A percentile compares a stretch with the other conserved stretches of the same genome.
These are phyloP conservation scores for Kwoniella heveanensis DNA, from an alignment of 768 basidiomycete species.

Conservation along the genomic window DNA sequence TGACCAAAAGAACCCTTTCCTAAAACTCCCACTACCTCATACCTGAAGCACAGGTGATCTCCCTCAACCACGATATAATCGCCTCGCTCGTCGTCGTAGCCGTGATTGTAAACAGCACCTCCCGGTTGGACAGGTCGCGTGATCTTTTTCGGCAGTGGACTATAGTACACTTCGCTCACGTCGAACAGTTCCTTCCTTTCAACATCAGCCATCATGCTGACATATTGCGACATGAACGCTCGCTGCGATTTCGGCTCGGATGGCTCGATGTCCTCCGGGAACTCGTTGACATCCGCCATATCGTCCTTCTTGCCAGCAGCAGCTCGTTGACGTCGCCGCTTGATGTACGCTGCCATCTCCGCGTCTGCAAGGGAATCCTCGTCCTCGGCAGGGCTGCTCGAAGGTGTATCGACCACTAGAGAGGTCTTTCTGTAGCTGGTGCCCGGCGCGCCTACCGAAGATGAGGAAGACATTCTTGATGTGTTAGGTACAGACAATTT, in stretches of 20 bases:
- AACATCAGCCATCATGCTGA: slow-evolving; percentile 75
- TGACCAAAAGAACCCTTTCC: slow-evolving; percentile 99
- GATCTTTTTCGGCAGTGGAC: slow-evolving; percentile 26
- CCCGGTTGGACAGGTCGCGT: slow-evolving; percentile 27
- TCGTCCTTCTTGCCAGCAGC: slow-evolving; percentile 81
- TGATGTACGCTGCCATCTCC: slow-evolving; percentile 94
- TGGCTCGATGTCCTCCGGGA: slow-evolving; percentile 86
- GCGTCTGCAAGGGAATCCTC: slow-evolving; percentile 72
- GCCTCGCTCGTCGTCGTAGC: slow-evolving; percentile 97
- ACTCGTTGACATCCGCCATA: slow-evolving; percentile 81
- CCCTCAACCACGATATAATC: slow-evolving; percentile 88
- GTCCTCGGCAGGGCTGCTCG: slow-evolving; percentile 48
- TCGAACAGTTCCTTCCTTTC: slow-evolving; percentile 91
- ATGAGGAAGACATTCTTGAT: slow-evolving; percentile 37
- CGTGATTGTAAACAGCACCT: slow-evolving; percentile 69
- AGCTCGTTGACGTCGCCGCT: slow-evolving; percentile 81
- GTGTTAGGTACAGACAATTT: slow-evolving; percentile 41
- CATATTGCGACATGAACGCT: slow-evolving; percentile 57
- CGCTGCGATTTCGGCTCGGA: slow-evolving; percentile 67
- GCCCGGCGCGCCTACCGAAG: slow-evolving; percentile 44
- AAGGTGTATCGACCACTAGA: slow-evolving; percentile 33
- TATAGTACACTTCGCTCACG: slow-evolving; percentile 76
- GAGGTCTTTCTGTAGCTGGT: slow-evolving; percentile 25
- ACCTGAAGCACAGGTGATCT: slow-evolving; percentile 96
- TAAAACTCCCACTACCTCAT: slow-evolving; percentile 85